Percentiles rank a stretch among this genome's conserved stretches.
Conservation (phyloP, 2,329 filamentous ascomycete genomes). For the Dichotomopilus funicola region DNA sequence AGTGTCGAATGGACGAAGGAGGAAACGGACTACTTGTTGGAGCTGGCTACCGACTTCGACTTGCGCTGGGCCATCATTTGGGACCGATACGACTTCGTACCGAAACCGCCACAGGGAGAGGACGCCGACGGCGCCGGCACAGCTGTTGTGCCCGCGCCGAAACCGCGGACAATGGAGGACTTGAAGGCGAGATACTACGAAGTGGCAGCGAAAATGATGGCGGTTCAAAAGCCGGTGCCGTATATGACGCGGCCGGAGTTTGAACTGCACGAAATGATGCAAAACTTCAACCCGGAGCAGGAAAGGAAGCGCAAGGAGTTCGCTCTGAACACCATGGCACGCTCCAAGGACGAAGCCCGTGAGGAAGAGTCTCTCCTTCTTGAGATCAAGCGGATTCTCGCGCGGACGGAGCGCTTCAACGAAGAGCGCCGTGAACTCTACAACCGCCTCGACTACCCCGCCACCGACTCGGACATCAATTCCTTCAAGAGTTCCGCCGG, state of each 20-base stretch:
- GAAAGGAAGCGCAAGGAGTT: constrained; percentile 80
- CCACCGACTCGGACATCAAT: constrained; percentile 60
- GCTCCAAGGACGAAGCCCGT: constrained; percentile 79
- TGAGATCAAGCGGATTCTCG: constrained; percentile 86
- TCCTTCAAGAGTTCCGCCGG: constrained; percentile 77
- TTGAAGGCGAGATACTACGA: constrained; percentile 88
- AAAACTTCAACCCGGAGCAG: constrained; percentile 73
- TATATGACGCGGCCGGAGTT: constrained; percentile 87
- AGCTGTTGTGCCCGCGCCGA: constrained; percentile 47
- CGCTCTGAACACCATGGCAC: constrained; percentile 69
- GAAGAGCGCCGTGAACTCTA: constrained; percentile 84
- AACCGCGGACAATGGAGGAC: constrained; percentile 71
- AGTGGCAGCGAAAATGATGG: constrained; percentile 76
- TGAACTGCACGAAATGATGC: constrained; percentile 74
- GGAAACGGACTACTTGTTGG: constrained; percentile 88
- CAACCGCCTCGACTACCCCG: constrained; percentile 75
- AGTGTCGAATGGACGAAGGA: constrained; percentile 79
- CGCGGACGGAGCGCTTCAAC: constrained; percentile 77
- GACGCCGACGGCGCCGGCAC: constrained; percentile 42
- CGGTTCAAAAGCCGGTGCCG: constrained; percentile 68
- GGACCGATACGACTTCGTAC: constrained; percentile 79
- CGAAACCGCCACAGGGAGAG: constrained; percentile 40
- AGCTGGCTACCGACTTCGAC: constrained; percentile 69
- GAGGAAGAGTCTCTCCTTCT: constrained; percentile 87
- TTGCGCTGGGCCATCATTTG: constrained; percentile 86